These are phyloP conservation scores for Hypericum androsaemum DNA, from an alignment of 345 rosid species.

Conservation along the genomic window DNA sequence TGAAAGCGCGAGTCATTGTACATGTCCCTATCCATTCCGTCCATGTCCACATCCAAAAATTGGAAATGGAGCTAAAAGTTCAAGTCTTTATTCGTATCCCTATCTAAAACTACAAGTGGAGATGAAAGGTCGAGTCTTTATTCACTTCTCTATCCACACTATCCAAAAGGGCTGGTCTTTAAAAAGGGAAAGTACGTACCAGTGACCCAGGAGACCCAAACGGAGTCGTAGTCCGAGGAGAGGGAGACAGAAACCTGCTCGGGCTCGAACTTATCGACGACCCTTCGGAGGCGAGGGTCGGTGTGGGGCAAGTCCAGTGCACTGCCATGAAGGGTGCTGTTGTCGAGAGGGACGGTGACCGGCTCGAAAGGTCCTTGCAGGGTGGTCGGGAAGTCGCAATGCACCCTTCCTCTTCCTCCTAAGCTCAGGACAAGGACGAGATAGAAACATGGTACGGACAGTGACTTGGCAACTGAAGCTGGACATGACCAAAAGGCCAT, in stretches of 20 bases:
- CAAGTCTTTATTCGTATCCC: too few species aligned
- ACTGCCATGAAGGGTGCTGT: not conserved
- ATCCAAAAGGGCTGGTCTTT: not conserved
- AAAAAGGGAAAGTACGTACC: not conserved
- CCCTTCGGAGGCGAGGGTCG: not conserved
- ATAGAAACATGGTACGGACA: too few species aligned
- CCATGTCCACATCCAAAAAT: too few species aligned
- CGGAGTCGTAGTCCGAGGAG: slow-evolving; percentile 1
- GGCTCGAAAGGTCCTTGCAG: slow-evolving; percentile 1
- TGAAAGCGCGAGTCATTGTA: too few species aligned
- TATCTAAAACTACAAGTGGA: too few species aligned
- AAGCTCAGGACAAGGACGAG: too few species aligned
- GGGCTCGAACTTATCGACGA: not conserved
- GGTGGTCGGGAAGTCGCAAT: slow-evolving; percentile 2
- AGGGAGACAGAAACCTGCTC: not conserved
- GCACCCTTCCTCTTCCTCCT: not conserved
- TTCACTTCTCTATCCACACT: not conserved
- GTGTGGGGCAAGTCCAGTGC: not conserved
- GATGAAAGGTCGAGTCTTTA: not conserved
- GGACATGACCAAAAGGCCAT: too few species aligned
- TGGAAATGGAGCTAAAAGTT: too few species aligned
- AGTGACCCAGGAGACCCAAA: slow-evolving; percentile 6
- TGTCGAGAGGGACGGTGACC: not conserved
- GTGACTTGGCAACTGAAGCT: too few species aligned
- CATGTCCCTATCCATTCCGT: too few species aligned